Evolutionary conservation across 352 stramenopile genomes (phyloP).

Genomic region (Bremia lactucae): DNA sequence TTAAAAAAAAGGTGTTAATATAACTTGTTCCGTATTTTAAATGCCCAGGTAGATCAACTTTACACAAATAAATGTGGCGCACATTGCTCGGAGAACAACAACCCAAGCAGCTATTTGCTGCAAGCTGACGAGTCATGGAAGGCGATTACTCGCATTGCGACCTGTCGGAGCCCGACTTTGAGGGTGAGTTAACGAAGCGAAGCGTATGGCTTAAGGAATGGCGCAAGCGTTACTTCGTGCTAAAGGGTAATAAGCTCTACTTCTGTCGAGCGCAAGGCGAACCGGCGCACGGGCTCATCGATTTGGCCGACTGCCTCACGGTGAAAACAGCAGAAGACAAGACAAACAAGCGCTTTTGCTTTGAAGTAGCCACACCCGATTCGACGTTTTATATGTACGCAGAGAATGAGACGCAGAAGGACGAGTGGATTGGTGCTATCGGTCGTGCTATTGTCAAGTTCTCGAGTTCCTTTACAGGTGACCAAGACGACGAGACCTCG

Average conservation of each 20-base stretch:
- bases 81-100: too few species aligned
- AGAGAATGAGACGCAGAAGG: constrained; percentile 86
- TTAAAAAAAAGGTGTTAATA: too few species aligned
- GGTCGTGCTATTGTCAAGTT: constrained; percentile 96
- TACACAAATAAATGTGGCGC: too few species aligned
- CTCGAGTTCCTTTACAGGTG: constrained; percentile 92
- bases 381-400: constrained; percentile 89
- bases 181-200: constrained; percentile 84
- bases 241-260: constrained; percentile 88
- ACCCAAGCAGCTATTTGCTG: too few species aligned
- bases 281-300: constrained; percentile 81
- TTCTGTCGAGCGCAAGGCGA: constrained; percentile 70
- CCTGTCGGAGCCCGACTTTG: constrained; percentile 77
- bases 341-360: constrained; percentile 87
- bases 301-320: constrained; percentile 83
- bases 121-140: constrained; percentile 30
- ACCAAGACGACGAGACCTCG: constrained; percentile 64
- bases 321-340: constrained; percentile 88
- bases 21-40: too few species aligned
- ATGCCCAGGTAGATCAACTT: too few species aligned
- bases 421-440: constrained; percentile 92
- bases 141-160: constrained; percentile 67
- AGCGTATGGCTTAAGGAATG: constrained; percentile 89
- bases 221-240: constrained; percentile 85
- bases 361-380: constrained; percentile 84